These are phyloP conservation scores for Epichloe gansuensis DNA, from an alignment of 2,329 filamentous ascomycete genomes.

Conservation along the genomic window DNA sequence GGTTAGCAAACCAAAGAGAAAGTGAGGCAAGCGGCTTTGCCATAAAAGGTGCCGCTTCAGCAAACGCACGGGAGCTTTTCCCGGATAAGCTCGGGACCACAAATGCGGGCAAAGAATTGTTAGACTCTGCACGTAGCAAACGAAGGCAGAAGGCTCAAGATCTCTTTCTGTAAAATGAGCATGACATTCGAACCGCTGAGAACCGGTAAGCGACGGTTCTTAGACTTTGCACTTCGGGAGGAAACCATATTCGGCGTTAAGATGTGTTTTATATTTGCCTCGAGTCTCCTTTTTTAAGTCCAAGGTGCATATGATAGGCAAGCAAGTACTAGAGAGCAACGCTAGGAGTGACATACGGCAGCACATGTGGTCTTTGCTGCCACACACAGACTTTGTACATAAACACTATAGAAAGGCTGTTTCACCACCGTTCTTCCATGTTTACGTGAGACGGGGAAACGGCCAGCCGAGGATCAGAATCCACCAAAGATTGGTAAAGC, in stretches of 20 bases:
- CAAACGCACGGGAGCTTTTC: slow-evolving; percentile 51
- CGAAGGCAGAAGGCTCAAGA: slow-evolving; percentile 57
- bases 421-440: too few species aligned
- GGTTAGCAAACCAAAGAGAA: slow-evolving; percentile 35
- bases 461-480: too few species aligned
- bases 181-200: not conserved
- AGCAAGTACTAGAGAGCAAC: not conserved
- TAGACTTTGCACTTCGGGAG: too few species aligned
- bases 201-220: too few species aligned
- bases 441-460: too few species aligned
- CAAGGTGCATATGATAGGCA: not conserved
- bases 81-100: slow-evolving; percentile 43
- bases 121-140: slow-evolving; percentile 39
- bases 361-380: not conserved
- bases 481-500: too few species aligned
- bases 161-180: slow-evolving; percentile 46
- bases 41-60: slow-evolving; percentile 49
- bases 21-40: slow-evolving; percentile 38
- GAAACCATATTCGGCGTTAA: not conserved
- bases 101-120: slow-evolving; percentile 58
- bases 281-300: not conserved
- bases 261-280: not conserved
- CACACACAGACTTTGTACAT: not conserved
- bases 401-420: not conserved
- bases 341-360: not conserved